Evolutionary conservation across 306 rosid species (phyloP).

Genomic region (Begonia fuchsioides): DNA sequence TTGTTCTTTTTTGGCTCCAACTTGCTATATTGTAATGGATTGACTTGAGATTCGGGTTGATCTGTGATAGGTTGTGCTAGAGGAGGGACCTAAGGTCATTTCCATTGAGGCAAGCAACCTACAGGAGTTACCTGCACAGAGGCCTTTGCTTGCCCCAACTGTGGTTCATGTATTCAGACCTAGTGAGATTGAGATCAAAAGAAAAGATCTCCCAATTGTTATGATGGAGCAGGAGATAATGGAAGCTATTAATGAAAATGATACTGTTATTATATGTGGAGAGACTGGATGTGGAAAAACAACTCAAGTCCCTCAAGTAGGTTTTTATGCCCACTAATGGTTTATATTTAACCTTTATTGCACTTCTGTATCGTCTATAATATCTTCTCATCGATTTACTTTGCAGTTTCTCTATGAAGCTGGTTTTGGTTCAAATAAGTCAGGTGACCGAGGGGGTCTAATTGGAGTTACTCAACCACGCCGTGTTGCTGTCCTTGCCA

Average conservation of each 20-base stretch:
- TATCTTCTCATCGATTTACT: conserved; percentile 4
- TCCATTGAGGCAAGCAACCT: conserved; percentile 14
- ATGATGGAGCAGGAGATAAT: conserved; percentile 98
- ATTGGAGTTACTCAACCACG: conserved; percentile 97
- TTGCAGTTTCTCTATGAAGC: conserved; percentile 78
- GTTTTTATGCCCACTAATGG: conserved; percentile 14
- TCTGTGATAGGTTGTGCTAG: conserved; percentile 29
- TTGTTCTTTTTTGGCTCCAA: not conserved
- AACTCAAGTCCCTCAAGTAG: conserved; percentile 94
- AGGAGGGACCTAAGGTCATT: conserved; percentile 12
- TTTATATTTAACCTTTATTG: not conserved
- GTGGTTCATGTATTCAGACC: conserved; percentile 74
- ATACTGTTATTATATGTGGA: conserved; percentile 84
- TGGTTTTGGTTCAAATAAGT: conserved; percentile 66
- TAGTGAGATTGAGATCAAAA: conserved; percentile 45
- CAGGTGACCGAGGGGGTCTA: conserved; percentile 30
- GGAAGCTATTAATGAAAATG: conserved; percentile 70
- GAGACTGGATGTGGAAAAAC: conserved; percentile 99
- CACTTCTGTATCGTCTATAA: conserved; percentile 4
- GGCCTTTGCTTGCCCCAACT: conserved; percentile 31
- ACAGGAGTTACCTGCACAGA: conserved; percentile 13
- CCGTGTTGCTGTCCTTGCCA: conserved; percentile 87
- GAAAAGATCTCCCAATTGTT: conserved; percentile 87
- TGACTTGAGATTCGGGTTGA: conserved; percentile 10
- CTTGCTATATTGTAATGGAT: conserved; percentile 1